Evolutionary conservation across 371 early-diverging fungal species (phyloP), one percentile per base, ranked within the genome.

Genomic region (Choanephora cucurbitarum): DNA sequence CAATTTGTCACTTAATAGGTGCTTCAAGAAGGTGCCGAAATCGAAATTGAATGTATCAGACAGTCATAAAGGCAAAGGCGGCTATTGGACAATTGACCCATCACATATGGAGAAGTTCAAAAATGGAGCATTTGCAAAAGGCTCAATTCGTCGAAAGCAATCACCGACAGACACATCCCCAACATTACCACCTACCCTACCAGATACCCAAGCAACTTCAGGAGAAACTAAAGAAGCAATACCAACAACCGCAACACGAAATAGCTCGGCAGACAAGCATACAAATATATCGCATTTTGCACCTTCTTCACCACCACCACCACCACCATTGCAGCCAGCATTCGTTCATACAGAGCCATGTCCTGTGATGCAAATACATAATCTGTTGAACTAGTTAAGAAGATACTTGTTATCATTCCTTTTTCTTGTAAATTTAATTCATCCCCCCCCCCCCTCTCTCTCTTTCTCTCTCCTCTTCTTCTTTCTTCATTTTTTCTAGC

Each of bases 1-100:
- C 67, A 92, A 92, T 60, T 73, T 92, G 28, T 88, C 88, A 10
- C 71, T 91, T 28, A 92, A 92, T 58, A 79, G 80, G 47, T 83
- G 83, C 44, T 92, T 92, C 48, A 73, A 80, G 49, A 89, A 89
- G 53, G 77, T 87, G 17, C 85, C 87, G 0, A 73, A 86, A 37
- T 54, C 78, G 15, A 79, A 84, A 44, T 64, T 77, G 28, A 28
- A 7, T 28, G 28, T 7, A 18, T 69, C 72, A n/a, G 85, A 37
- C 14, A 24, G 28, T 10, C 55, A 57, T 44, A 73, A 81, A 52
- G 77, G 73, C 22, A 82, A 69, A 67, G 84, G 60, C 10, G 79
- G 84, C 15, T 85, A 81, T 62, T 85, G 85, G 85, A 82, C 81
- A 1, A 69, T 85, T 5, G 81, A 73, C 39, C 64, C 73, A 10